These are phyloP conservation scores for Hymenoscyphus albidus DNA, from an alignment of 2,329 filamentous ascomycete species.

Conservation along the genomic window DNA sequence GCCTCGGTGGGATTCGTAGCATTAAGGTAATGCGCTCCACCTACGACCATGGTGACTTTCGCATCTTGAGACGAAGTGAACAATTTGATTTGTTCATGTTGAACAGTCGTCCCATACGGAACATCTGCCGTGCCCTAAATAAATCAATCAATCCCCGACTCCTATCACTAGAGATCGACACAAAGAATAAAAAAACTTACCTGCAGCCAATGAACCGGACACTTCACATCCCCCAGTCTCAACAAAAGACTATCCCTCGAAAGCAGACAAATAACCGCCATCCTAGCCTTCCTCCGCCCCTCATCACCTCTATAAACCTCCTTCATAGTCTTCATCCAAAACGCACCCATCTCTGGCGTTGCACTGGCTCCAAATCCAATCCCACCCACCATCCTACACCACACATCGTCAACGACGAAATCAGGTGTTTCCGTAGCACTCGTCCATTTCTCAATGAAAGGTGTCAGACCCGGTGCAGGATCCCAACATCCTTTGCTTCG, in stretches of 20 bases:
- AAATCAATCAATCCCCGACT: no score
- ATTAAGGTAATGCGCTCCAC: constrained; percentile 47
- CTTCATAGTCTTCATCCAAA: constrained; percentile 46
- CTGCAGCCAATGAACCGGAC: constrained; percentile 46
- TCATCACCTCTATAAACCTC: constrained; percentile 47
- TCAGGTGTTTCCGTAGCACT: constrained; percentile 39
- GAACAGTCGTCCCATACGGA: constrained; percentile 40
- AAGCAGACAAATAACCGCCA: constrained; percentile 43
- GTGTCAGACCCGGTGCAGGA: constrained; percentile 40
- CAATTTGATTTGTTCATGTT: constrained; percentile 47
- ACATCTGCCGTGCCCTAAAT: constrained; percentile 41
- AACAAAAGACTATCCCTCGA: constrained; percentile 46
- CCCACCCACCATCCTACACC: constrained; percentile 43
- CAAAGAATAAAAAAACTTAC: background rate
- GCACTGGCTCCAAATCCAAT: constrained; percentile 45
- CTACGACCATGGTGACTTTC: constrained; percentile 42
- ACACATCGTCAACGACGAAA: constrained; percentile 46
- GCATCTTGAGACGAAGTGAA: constrained; percentile 46
- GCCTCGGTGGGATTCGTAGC: constrained; percentile 28
- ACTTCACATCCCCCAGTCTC: constrained; percentile 45
- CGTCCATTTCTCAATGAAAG: constrained; percentile 41
- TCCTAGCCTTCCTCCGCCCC: constrained; percentile 46
- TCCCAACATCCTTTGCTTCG: constrained; percentile 49
- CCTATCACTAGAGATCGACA: no score
- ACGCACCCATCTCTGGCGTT: constrained; percentile 37